These are phyloP conservation scores for Pterulicium gracile DNA, from an alignment of 1,284 basidiomycete genomes.

Conservation along the genomic window DNA sequence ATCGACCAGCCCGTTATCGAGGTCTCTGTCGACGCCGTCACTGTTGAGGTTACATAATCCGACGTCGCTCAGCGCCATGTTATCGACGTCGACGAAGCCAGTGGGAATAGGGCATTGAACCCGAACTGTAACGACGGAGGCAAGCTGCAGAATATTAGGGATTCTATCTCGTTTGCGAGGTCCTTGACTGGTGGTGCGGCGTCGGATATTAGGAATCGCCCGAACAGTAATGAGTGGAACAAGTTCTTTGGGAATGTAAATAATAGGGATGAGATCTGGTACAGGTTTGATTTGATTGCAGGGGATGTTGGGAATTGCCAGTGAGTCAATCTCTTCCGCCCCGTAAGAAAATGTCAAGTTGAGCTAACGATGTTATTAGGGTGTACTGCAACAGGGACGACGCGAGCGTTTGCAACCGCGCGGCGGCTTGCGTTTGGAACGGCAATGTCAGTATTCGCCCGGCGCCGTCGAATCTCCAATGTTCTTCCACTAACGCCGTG, in stretches of 20 bases:
- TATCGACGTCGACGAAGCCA: no score
- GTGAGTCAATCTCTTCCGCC: neutral
- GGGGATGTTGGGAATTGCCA: neutral
- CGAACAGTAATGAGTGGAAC: neutral
- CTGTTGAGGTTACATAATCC: slow-evolving; percentile 9
- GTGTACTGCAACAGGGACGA: neutral
- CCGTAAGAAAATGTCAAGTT: no score
- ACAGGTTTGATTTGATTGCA: slow-evolving; percentile 2
- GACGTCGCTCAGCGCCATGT: slow-evolving; percentile 15
- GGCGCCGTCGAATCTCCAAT: no score
- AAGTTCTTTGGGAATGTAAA: slow-evolving; percentile 1
- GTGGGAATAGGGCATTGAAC: no score
- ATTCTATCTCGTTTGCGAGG: neutral
- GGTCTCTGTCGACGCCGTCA: slow-evolving; percentile 9
- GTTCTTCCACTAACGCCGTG: no score
- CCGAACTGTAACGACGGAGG: neutral
- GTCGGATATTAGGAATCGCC: neutral
- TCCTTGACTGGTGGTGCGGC: slow-evolving; percentile 2
- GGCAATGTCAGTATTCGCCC: neutral
- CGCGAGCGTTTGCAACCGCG: neutral
- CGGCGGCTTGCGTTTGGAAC: neutral
- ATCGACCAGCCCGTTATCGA: slow-evolving; percentile 7
- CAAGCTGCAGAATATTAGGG: neutral
- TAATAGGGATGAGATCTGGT: neutral
- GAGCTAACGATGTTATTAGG: neutral